phyloP scores from a whole-genome alignment of 23 red algal species.

The Chondrus crispus region DNA sequence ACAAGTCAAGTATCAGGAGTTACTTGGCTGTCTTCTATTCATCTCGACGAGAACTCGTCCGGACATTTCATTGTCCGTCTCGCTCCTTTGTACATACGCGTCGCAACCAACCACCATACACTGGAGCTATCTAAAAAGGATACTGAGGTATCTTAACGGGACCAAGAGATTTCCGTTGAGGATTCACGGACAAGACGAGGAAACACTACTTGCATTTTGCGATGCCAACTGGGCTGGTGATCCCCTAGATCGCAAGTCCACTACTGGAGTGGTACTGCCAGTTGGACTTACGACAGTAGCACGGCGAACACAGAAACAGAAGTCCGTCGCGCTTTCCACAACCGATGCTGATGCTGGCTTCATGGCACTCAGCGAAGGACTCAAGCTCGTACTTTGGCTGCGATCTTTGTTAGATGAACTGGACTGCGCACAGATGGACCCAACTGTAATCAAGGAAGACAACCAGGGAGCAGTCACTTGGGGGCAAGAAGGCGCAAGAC shows the following conservation, averaged over 20 bases:
- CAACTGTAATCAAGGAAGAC: background rate
- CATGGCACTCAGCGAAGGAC: too few species aligned
- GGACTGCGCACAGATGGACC: background rate
- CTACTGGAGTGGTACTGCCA: too few species aligned
- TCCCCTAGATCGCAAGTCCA: too few species aligned
- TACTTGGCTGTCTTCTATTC: slow-evolving; percentile 8
- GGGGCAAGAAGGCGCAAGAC: background rate
- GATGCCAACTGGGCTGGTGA: too few species aligned
- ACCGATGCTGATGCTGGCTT: too few species aligned
- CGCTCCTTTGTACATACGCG: background rate
- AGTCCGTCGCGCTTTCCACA: too few species aligned
- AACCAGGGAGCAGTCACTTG: background rate
- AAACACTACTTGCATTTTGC: background rate
- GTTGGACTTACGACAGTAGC: too few species aligned
- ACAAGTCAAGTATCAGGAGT: slow-evolving; percentile 28
- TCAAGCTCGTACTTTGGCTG: too few species aligned
- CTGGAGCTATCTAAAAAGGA: background rate
- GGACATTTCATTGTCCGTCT: background rate
- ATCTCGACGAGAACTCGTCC: background rate
- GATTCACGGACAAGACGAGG: too few species aligned
- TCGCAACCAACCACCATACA: background rate
- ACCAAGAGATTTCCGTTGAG: too few species aligned
- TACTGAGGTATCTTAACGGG: slow-evolving; percentile 7
- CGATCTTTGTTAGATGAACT: background rate
- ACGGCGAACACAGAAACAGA: too few species aligned